These are phyloP conservation scores for Pythium phragmiticola DNA, from an alignment of 352 stramenopile genomes.

Conservation along the genomic window DNA sequence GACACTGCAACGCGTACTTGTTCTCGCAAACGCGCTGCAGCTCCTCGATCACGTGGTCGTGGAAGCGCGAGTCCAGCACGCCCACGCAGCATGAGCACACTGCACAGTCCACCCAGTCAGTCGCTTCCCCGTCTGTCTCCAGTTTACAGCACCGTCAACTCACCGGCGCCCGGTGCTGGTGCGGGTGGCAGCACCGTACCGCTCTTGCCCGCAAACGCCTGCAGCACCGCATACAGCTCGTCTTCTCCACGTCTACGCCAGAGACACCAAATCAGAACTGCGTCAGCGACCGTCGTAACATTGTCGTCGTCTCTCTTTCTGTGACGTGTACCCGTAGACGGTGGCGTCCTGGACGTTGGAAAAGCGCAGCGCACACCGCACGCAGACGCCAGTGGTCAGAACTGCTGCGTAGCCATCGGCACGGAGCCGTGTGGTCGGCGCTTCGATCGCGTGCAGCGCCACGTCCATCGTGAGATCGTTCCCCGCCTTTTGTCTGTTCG, in stretches of 20 bases:
- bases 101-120: slow-evolving; percentile 11
- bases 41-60: slow-evolving; percentile 43
- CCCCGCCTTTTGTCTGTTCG: neutral
- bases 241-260: slow-evolving; percentile 4
- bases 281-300: neutral
- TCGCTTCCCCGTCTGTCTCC: neutral
- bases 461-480: slow-evolving; percentile 3
- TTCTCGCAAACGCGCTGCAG: slow-evolving; percentile 37
- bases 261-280: neutral
- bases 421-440: slow-evolving; percentile 30
- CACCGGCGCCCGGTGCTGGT: slow-evolving; percentile 11
- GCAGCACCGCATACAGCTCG: slow-evolving; percentile 12
- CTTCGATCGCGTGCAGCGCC: slow-evolving; percentile 9
- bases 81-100: slow-evolving; percentile 75
- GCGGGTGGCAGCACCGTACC: slow-evolving; percentile 19
- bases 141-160: neutral
- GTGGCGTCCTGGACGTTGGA: slow-evolving; percentile 38
- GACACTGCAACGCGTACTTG: slow-evolving; percentile 19
- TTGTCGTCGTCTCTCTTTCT: neutral
- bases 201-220: slow-evolving; percentile 9
- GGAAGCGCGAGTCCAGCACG: slow-evolving; percentile 48
- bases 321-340: slow-evolving; percentile 48
- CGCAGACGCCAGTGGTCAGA: slow-evolving; percentile 40
- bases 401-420: slow-evolving; percentile 29
- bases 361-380: slow-evolving; percentile 73